Conservation (phyloP, 208 protist species). For the Zelonia costaricensis region DNA sequence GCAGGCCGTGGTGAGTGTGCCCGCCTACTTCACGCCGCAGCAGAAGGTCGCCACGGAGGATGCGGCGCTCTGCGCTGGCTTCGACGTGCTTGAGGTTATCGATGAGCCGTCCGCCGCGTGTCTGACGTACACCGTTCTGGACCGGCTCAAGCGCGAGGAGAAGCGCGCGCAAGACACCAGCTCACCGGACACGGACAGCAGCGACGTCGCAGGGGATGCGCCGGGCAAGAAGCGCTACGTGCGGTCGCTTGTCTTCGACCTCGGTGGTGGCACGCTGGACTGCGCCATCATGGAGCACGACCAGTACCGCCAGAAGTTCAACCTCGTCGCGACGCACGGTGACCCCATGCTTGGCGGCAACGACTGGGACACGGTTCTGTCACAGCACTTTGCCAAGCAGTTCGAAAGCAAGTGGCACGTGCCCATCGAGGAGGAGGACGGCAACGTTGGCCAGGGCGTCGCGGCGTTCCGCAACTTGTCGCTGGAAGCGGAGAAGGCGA, state of each 20-base stretch:
- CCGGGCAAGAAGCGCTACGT: slow-evolving; percentile 38
- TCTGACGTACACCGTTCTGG: slow-evolving; percentile 84
- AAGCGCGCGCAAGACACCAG: background rate
- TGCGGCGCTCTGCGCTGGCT: slow-evolving; percentile 86
- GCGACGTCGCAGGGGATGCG: background rate
- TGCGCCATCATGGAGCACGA: slow-evolving; percentile 92
- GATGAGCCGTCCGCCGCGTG: slow-evolving; percentile 92
- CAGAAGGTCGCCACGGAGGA: slow-evolving; percentile 94
- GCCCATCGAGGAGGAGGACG: slow-evolving; percentile 81
- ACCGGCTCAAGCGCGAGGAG: slow-evolving; percentile 15
- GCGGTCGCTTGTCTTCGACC: slow-evolving; percentile 88
- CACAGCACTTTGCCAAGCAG: slow-evolving; percentile 75
- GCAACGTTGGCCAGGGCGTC: slow-evolving; percentile 82
- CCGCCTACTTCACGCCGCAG: slow-evolving; percentile 92
- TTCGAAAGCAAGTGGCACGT: slow-evolving; percentile 92
- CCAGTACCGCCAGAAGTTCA: slow-evolving; percentile 52
- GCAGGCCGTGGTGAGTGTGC: slow-evolving; percentile 87
- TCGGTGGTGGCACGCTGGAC: slow-evolving; percentile 92
- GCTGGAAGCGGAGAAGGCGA: slow-evolving; percentile 87
- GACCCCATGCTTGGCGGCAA: slow-evolving; percentile 91
- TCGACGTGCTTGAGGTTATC: slow-evolving; percentile 94
- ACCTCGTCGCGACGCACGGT: slow-evolving; percentile 86
- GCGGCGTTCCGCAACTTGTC: slow-evolving; percentile 69
- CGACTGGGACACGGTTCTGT: slow-evolving; percentile 89
- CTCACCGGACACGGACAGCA: background rate